A percentile compares a stretch with the other conserved stretches of the same genome.
Evolutionary conservation across 73 alveolate species (phyloP).

Genomic region (Tetrahymena borealis): DNA sequence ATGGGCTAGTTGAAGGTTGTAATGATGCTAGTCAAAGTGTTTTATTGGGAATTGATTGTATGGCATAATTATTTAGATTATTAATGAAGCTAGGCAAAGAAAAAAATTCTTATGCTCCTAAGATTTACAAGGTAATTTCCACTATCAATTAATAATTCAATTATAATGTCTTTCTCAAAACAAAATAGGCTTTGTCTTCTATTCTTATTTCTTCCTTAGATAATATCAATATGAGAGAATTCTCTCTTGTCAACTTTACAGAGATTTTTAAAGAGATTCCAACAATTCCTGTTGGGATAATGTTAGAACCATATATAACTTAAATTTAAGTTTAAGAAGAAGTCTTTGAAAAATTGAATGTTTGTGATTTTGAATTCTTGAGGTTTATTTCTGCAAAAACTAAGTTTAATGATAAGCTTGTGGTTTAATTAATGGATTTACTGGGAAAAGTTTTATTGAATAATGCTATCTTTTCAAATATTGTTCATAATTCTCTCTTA

Average conservation of each 20-base stretch:
- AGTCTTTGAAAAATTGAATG: constrained; percentile 72
- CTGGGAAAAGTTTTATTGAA: constrained; percentile 85
- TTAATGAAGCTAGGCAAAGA: constrained; percentile 73
- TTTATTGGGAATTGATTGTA: constrained; percentile 21
- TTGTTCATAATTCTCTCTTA: constrained; percentile 63
- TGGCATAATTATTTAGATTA: constrained; percentile 51
- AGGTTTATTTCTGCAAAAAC: constrained; percentile 85
- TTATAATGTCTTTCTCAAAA: not conserved
- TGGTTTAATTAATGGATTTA: constrained; percentile 75
- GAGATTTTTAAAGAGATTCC: constrained; percentile 62
- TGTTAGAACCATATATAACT: constrained; percentile 88
- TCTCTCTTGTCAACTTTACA: constrained; percentile 75
- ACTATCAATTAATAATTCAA: no score
- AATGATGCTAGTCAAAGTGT: not conserved
- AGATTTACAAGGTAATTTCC: constrained; percentile 63
- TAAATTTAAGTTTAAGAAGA: constrained; percentile 75
- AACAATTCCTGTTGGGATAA: constrained; percentile 89
- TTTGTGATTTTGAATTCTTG: constrained; percentile 89
- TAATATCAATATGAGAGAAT: constrained; percentile 79
- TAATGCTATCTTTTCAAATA: constrained; percentile 52
- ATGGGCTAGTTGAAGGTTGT: not conserved
- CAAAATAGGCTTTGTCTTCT: constrained; percentile 58
- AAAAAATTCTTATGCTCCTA: constrained; percentile 91
- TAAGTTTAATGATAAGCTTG: constrained; percentile 76
- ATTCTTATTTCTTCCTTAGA: constrained; percentile 83